Percentiles rank a stretch among this genome's conserved stretches.
Conservation (phyloP, 176 grass and related monocot species). For the Olyra latifolia region DNA sequence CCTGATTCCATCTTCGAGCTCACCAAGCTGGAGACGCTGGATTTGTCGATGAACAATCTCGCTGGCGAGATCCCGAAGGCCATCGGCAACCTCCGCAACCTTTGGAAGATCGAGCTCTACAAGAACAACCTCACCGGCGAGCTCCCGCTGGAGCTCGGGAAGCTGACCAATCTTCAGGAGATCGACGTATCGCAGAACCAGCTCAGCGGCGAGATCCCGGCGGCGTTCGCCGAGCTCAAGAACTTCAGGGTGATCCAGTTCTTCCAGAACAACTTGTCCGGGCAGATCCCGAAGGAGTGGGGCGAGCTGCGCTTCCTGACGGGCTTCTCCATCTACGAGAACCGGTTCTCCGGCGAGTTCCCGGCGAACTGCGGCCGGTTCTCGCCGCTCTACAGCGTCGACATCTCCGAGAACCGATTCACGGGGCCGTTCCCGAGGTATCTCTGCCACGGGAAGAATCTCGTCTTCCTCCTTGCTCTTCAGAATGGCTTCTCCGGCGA, state of each 20-base stretch:
- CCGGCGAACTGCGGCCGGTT: conserved; percentile 69
- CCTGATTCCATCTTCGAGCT: conserved; percentile 64
- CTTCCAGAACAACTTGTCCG: conserved; percentile 67
- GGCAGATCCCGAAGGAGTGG: conserved; percentile 55
- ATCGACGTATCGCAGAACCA: conserved; percentile 73
- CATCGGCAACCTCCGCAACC: conserved; percentile 56
- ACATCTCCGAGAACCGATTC: conserved; percentile 85
- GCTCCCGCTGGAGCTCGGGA: conserved; percentile 59
- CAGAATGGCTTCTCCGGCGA: conserved; percentile 79
- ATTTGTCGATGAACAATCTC: conserved; percentile 65
- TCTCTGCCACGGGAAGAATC: conserved; percentile 50
- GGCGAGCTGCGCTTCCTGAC: conserved; percentile 47
- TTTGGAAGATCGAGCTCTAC: conserved; percentile 80
- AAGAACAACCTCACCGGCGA: conserved; percentile 64
- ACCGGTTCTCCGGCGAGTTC: conserved; percentile 65
- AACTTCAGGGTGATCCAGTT: conserved; percentile 66
- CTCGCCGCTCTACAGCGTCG: conserved; percentile 58
- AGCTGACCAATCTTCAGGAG: conserved; percentile 46
- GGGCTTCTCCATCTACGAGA: conserved; percentile 72
- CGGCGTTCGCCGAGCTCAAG: conserved; percentile 46
- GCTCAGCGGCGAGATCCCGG: conserved; percentile 53
- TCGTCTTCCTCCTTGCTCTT: conserved; percentile 62
- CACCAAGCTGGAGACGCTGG: conserved; percentile 55
- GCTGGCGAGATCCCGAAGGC: conserved; percentile 44
- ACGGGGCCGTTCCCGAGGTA: conserved; percentile 61